Evolutionary conservation across 306 rosid genomes (phyloP).

Genomic region (Hylodesmum podocarpum): DNA sequence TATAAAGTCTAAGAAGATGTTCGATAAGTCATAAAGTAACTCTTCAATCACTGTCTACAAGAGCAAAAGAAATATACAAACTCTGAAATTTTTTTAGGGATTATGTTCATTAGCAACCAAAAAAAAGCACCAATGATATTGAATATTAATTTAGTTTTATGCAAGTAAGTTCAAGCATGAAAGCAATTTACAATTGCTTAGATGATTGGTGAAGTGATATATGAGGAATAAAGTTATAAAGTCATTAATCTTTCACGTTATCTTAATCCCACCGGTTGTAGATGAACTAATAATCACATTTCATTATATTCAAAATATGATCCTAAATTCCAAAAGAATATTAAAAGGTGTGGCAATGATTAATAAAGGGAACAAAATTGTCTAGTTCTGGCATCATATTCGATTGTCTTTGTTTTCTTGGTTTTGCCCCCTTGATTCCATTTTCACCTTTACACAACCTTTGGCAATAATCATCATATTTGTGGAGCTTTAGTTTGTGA

Average conservation of each 20-base stretch:
- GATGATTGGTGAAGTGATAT: neutral
- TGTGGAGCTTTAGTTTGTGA: neutral
- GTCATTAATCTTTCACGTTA: neutral
- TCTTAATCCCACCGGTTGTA: neutral
- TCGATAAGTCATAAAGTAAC: neutral
- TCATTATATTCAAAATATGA: neutral
- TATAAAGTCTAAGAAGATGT: neutral
- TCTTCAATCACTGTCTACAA: neutral
- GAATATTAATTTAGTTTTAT: neutral
- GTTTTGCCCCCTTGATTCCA: slow-evolving; percentile 20
- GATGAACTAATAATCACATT: neutral
- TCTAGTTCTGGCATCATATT: neutral
- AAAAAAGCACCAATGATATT: neutral
- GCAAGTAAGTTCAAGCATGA: neutral
- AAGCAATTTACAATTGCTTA: neutral
- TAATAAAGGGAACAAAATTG: neutral
- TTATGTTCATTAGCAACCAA: neutral
- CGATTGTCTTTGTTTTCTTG: neutral
- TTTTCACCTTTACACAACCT: neutral
- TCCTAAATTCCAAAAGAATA: neutral
- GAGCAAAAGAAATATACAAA: neutral
- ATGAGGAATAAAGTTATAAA: neutral
- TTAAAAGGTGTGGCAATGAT: neutral
- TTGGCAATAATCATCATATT: neutral
- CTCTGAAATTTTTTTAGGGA: neutral